Percentiles rank a stretch among this genome's conserved stretches.
Evolutionary conservation across 1,139 yeast genomes (phyloP).

Genomic region (Ashbya aceris): DNA sequence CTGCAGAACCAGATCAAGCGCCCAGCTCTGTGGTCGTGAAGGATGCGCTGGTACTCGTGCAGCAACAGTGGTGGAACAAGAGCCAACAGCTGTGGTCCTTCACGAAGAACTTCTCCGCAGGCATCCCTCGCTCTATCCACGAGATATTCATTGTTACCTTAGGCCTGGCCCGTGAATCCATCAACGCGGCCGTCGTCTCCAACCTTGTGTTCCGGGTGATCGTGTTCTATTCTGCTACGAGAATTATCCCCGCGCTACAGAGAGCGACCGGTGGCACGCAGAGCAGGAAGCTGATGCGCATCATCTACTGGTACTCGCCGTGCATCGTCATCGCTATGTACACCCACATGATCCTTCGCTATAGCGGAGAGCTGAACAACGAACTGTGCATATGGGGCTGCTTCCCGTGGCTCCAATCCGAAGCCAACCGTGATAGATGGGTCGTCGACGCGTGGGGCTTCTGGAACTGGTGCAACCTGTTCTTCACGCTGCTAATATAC

Average conservation of each 20-base stretch:
- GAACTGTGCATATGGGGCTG: constrained; percentile 53
- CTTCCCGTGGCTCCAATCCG: constrained; percentile 14
- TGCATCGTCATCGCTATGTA: constrained; percentile 90
- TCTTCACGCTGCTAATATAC: constrained; percentile 68
- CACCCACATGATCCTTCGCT: constrained; percentile 86
- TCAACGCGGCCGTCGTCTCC: constrained; percentile 73
- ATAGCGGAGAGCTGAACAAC: constrained; percentile 64
- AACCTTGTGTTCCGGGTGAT: constrained; percentile 78
- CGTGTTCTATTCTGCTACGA: constrained; percentile 87
- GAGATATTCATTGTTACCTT: constrained; percentile 47
- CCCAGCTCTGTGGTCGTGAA: constrained; percentile 11
- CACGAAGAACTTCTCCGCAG: constrained; percentile 38
- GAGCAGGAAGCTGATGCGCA: constrained; percentile 39
- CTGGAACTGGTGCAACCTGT: constrained; percentile 95
- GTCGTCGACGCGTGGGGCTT: constrained; percentile 78
- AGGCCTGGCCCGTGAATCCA: constrained; percentile 63
- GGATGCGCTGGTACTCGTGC: not conserved
- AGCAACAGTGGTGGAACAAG: constrained; percentile 5
- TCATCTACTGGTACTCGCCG: constrained; percentile 83
- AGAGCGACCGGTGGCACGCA: constrained; percentile 24
- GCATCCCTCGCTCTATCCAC: constrained; percentile 35
- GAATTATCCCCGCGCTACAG: constrained; percentile 77
- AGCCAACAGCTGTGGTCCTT: constrained; percentile 33
- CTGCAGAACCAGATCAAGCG: constrained; percentile 9
- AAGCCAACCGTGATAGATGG: constrained; percentile 21